Conservation (phyloP, 768 basidiomycete species). For the Pulveroboletus sp. region DNA sequence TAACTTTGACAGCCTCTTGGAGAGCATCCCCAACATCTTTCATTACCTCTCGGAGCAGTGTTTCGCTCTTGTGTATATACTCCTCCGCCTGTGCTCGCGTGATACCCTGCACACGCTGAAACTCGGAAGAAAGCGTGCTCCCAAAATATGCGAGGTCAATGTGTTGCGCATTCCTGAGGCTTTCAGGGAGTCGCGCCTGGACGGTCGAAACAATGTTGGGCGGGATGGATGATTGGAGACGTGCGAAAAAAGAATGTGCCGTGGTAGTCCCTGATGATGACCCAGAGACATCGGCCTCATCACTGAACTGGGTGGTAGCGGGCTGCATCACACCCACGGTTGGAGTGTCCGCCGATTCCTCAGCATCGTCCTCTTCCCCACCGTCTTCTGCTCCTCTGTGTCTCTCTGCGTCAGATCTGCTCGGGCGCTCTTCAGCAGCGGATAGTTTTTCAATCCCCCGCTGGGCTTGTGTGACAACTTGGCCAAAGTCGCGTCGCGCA, state of each 20-base stretch:
- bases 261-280: slow-evolving; percentile 17
- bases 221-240: slow-evolving; percentile 69
- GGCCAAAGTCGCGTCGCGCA: slow-evolving; percentile 67
- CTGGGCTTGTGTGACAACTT: slow-evolving; percentile 76
- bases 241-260: slow-evolving; percentile 53
- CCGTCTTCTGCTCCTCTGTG: slow-evolving; percentile 8
- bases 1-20: slow-evolving; percentile 85
- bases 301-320: slow-evolving; percentile 15
- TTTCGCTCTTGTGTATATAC: slow-evolving; percentile 74
- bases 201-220: slow-evolving; percentile 67
- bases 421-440: slow-evolving; percentile 26
- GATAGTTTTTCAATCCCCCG: slow-evolving; percentile 65
- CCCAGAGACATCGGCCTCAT: slow-evolving; percentile 12
- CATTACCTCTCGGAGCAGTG: slow-evolving; percentile 58
- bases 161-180: slow-evolving; percentile 55
- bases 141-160: slow-evolving; percentile 69
- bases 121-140: slow-evolving; percentile 56
- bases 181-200: slow-evolving; percentile 63
- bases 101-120: slow-evolving; percentile 71
- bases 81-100: slow-evolving; percentile 78
- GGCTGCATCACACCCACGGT: slow-evolving; percentile 18
- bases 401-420: slow-evolving; percentile 3
- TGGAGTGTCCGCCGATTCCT: slow-evolving; percentile 27
- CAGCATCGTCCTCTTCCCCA: slow-evolving; percentile 22
- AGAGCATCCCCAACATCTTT: slow-evolving; percentile 80